Percentiles rank a stretch among this genome's conserved stretches.
Evolutionary conservation across 352 stramenopile genomes (phyloP).

Genomic region (Phytophthora aleatoria): DNA sequence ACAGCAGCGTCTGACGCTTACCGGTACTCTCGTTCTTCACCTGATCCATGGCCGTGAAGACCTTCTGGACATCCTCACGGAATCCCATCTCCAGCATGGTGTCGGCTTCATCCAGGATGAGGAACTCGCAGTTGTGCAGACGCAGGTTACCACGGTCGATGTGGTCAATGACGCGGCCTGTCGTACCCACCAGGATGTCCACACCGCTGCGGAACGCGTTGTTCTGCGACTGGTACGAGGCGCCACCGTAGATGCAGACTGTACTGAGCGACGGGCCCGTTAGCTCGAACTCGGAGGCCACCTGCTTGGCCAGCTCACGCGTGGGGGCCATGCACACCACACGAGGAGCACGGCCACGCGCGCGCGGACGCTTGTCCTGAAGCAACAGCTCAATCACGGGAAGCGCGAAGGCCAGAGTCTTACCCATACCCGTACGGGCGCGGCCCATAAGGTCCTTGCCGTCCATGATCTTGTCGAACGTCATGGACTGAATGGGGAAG

Average conservation of each 20-base stretch:
- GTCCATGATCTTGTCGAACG: conserved; percentile 95
- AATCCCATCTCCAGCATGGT: conserved; percentile 97
- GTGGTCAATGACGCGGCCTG: conserved; percentile 93
- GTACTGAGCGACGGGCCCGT: conserved; percentile 82
- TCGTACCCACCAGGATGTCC: conserved; percentile 94
- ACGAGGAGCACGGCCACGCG: conserved; percentile 75
- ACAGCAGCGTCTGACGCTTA: conserved; percentile 89
- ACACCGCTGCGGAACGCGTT: conserved; percentile 87
- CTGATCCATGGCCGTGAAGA: conserved; percentile 84
- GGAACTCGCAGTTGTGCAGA: conserved; percentile 88
- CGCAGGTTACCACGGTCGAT: conserved; percentile 91
- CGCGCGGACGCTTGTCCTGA: conserved; percentile 77
- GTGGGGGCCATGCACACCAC: conserved; percentile 98
- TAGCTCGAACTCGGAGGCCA: conserved; percentile 90
- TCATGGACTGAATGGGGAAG: conserved; percentile 94
- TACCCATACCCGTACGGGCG: conserved; percentile 97
- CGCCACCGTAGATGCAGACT: conserved; percentile 92
- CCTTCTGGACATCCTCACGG: conserved; percentile 95
- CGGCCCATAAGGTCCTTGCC: conserved; percentile 98
- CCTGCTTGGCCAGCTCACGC: conserved; percentile 97
- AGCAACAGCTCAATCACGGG: conserved; percentile 94
- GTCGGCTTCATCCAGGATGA: conserved; percentile 95
- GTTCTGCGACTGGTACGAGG: conserved; percentile 91
- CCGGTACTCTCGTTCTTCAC: conserved; percentile 56
- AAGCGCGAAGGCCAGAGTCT: conserved; percentile 98